Percentiles rank a stretch among this genome's conserved stretches.
phyloP scores from a whole-genome alignment of 139 green algal species.

The Chlorella sp. region DNA sequence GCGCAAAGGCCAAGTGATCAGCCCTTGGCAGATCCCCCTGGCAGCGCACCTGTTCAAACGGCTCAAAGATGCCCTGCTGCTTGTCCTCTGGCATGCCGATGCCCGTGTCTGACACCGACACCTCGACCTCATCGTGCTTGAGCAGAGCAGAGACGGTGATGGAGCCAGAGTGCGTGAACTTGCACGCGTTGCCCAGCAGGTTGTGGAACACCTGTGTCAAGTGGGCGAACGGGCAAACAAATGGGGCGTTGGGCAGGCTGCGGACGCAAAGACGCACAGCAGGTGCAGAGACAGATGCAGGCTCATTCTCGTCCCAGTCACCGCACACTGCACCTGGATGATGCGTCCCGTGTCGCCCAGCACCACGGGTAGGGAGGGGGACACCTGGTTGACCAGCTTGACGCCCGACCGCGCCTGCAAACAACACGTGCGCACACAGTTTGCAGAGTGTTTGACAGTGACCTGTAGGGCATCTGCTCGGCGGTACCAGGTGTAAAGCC shows the following conservation, averaged over 20 bases:
- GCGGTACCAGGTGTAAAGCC: too few species aligned
- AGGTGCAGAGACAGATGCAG: too few species aligned
- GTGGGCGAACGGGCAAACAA: too few species aligned
- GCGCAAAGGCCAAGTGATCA: too few species aligned
- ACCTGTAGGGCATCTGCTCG: too few species aligned
- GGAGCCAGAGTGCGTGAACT: conserved; percentile 42
- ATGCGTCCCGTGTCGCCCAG: conserved; percentile 46
- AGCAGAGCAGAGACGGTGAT: conserved; percentile 17
- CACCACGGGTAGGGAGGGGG: conserved; percentile 18
- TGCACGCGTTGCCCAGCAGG: conserved; percentile 49
- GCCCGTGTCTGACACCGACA: conserved; percentile 60
- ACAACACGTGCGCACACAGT: too few species aligned
- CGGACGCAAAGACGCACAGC: too few species aligned
- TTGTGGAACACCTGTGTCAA: conserved; percentile 53
- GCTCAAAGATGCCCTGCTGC: conserved; percentile 33
- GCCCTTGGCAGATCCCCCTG: too few species aligned
- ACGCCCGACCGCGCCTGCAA: conserved; percentile 31
- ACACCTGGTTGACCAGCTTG: conserved; percentile 35
- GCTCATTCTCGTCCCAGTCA: too few species aligned
- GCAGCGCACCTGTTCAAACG: conserved; percentile 35
- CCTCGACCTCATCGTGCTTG: conserved; percentile 32
- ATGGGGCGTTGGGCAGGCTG: too few species aligned
- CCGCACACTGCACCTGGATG: too few species aligned
- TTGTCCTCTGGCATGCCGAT: conserved; percentile 57
- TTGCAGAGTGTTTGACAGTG: too few species aligned